Conservation (phyloP, 306 rosid species). For the Cicer cuneatum region DNA sequence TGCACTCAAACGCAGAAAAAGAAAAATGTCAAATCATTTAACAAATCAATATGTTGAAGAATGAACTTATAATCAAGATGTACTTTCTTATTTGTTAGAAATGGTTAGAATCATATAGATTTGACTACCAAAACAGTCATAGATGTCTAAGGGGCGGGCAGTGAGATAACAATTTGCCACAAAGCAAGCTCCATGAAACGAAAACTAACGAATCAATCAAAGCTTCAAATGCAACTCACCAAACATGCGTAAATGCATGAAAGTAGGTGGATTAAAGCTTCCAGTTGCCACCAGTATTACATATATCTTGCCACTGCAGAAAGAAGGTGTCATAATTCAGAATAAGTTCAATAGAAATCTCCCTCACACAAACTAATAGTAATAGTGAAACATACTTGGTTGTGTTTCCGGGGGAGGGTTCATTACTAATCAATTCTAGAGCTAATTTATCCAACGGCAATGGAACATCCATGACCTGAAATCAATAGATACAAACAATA, state of each 20-base stretch:
- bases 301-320: constrained; percentile 60
- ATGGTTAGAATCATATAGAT: constrained; percentile 1
- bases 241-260: constrained; percentile 89
- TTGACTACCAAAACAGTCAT: background rate
- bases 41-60: background rate
- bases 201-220: background rate
- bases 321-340: constrained; percentile 16
- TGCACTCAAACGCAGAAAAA: background rate
- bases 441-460: constrained; percentile 63
- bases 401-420: constrained; percentile 35
- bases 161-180: constrained; percentile 11
- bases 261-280: constrained; percentile 97
- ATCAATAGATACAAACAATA: constrained; percentile 2
- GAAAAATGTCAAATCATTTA: background rate
- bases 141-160: background rate
- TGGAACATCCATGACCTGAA: constrained; percentile 60
- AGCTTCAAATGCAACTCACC: constrained; percentile 59
- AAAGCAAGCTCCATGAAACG: background rate
- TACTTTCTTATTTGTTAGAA: background rate
- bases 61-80: background rate
- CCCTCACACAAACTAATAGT: background rate
- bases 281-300: constrained; percentile 77
- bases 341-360: constrained; percentile 12
- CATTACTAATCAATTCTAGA: constrained; percentile 46
- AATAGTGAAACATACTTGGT: constrained; percentile 50